Base-by-base conservation (phyloP, 1,139 yeast species). In the Yamadazyma trypodendri region DNA sequence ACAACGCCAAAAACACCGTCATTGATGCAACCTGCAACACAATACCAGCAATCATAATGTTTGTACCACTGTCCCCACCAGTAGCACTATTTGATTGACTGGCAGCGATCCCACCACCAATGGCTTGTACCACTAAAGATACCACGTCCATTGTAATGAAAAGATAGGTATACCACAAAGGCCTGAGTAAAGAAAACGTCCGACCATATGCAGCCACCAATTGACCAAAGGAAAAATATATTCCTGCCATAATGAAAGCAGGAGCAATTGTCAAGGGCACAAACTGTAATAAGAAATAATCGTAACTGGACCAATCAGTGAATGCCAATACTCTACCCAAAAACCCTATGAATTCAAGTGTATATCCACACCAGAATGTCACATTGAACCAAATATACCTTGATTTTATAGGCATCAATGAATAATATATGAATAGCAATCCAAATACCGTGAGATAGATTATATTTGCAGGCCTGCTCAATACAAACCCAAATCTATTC, bases 321-420 rank as follows among this genome's bases (percentile, higher is more conserved):
- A 77, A 59, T 11, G 79, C 61, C 29, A 65, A 47, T 3, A 64
- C 56, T 44, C 97, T 67, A 4, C 87, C 90, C 36, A 78, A 59
- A 52, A 84, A 89, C 2, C 96, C 96, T 10, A 76, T 57, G 36
- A 81, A 66, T 45, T 61, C 64, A 20, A 61, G 48, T 2, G 54
- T 52, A 38, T 46, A 58, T 3, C 65, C 65, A 41, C 61, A 54
- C 38, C 58, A 50, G 39, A 62, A 60, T 2, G 64, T 52, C 24
- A 60, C 41, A 43, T 62, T 60, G 39, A 52, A 62, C 61, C 64
- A 63, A 39, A 47, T 51, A 38, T 60, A 60, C 37, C 59, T 50
- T 21, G 65, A 60, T 45, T 46, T 48, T 4, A 37, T 31, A 23
- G 55, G 31, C 55, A 60, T 53, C 3, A 45, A 39, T 3, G 50